Evolutionary conservation across 2,329 filamentous ascomycete genomes (phyloP), one percentile per base, ranked within the genome.

Genomic region (Pseudodiploospora longispora): DNA sequence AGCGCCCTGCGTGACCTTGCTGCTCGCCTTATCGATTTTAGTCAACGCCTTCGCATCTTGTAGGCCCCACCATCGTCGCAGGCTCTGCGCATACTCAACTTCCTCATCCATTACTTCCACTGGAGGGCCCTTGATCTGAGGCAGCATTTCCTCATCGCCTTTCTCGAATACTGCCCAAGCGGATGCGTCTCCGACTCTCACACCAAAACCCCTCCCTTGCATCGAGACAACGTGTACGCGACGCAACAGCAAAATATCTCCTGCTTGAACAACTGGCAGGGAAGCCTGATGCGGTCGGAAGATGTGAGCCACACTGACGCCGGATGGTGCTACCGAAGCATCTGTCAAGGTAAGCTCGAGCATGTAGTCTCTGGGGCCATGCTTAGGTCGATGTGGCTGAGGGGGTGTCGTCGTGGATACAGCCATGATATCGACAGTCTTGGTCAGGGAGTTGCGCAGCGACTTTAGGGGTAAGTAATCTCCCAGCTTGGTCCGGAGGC

Each of bases 151-250:
- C 42, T 58, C 55, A 38, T 64, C 60, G 3, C 60, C 60, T 34
- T 62, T 60, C 51, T 80, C 75, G 49, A 78, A 82, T 3, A 83
- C 76, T 2, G 76, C 79, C 75, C 80, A 83, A 43, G 75, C 73
- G 10, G 76, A 81, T 31, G 63, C 66, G 37, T 75, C 74, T n/a
- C 66, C 69, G n/a, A 69, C 70, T 39, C 70, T 64, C 40, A 82
- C 61, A 1, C 75, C 78, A 49, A 76, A 80, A 2, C 74, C 78
- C 42, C 72, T 72, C 38, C 67, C 67, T 46, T 72, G 71, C 41
- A 81, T 60, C 3, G 76, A 66, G 36, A 72, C 65, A 10, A 80
- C 73, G 29, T 68, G 67, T 50, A 83, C 77, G 39, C 70, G 67
- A 27, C 75, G 71, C 34, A 83, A 68, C 30, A 83, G 65, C 30